Conservation (phyloP, 2,329 filamentous ascomycete species). For the Helotiales sp. region DNA sequence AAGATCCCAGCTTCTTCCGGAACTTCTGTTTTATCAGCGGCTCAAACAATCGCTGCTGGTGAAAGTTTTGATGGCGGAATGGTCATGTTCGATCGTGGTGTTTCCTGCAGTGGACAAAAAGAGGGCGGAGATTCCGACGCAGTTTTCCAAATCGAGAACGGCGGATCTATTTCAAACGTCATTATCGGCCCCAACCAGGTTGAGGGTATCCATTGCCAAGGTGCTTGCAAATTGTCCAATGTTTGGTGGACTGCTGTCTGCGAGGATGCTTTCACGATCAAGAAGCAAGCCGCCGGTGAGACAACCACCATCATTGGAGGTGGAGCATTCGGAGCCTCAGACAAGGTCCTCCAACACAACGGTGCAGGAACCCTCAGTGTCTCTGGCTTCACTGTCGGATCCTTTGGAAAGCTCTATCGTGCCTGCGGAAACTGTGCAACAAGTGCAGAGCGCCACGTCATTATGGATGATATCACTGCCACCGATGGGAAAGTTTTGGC, state of each 20-base stretch:
- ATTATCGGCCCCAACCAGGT: conserved; percentile 45
- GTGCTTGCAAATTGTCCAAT: conserved; percentile 38
- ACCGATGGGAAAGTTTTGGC: conserved; percentile 44
- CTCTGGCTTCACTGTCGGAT: conserved; percentile 48
- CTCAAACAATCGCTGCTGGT: conserved; percentile 48
- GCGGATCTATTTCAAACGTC: conserved; percentile 43
- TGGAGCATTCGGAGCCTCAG: conserved; percentile 49
- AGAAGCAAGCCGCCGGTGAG: conserved; percentile 38
- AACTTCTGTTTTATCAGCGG: conserved; percentile 12
- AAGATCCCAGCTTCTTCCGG: conserved; percentile 15
- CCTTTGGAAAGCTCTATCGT: conserved; percentile 55
- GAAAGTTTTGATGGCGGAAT: conserved; percentile 54
- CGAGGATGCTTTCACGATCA: conserved; percentile 37
- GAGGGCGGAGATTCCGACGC: conserved; percentile 48
- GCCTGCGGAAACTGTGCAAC: conserved; percentile 55
- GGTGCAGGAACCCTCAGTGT: conserved; percentile 46
- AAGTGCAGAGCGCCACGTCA: conserved; percentile 36
- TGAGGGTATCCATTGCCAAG: conserved; percentile 41
- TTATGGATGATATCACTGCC: conserved; percentile 51
- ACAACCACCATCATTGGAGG: conserved; percentile 51
- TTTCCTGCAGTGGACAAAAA: conserved; percentile 48
- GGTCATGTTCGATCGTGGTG: conserved; percentile 50
- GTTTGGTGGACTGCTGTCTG: conserved; percentile 39
- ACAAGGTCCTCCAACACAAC: conserved; percentile 50
- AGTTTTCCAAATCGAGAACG: conserved; percentile 43